phyloP scores from a whole-genome alignment of 805 yeast genomes.

The Ogataea pilisensis region DNA sequence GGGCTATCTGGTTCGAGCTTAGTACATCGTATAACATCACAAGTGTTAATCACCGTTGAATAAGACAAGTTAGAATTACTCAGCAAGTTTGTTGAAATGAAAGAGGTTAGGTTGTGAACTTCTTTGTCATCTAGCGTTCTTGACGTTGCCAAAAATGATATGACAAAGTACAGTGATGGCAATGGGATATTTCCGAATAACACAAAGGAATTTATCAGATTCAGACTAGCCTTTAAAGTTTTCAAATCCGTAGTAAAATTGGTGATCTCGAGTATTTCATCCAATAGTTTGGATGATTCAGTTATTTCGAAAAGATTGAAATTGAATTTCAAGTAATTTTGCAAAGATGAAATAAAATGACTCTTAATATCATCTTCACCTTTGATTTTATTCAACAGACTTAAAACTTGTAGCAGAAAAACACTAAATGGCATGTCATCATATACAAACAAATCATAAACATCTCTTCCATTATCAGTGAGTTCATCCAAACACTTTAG shows the following conservation, averaged over 20 bases:
- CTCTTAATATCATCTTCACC: conserved; percentile 10
- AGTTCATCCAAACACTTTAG: conserved; percentile 47
- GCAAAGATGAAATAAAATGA: conserved; percentile 12
- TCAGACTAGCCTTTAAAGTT: conserved; percentile 13
- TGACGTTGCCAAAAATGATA: conserved; percentile 16
- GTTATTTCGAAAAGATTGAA: conserved; percentile 15
- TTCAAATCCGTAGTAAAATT: conserved; percentile 8
- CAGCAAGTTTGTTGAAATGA: conserved; percentile 12
- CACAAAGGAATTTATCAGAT: conserved; percentile 12
- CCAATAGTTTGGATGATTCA: conserved; percentile 8
- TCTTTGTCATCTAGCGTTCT: conserved; percentile 8
- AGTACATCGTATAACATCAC: conserved; percentile 17
- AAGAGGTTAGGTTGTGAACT: conserved; percentile 5
- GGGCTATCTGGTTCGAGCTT: background rate
- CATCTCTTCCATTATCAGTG: conserved; percentile 36
- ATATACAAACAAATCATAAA: conserved; percentile 20
- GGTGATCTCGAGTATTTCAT: conserved; percentile 10
- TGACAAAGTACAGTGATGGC: conserved; percentile 6
- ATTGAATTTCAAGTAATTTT: conserved; percentile 21
- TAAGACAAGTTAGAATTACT: conserved; percentile 8
- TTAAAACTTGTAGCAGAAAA: conserved; percentile 11
- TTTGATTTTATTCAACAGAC: conserved; percentile 1
- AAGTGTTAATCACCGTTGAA: conserved; percentile 10
- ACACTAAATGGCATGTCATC: conserved; percentile 14
- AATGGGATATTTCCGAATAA: conserved; percentile 15